phyloP scores from a whole-genome alignment of 345 rosid species.

The Firmiana major region DNA sequence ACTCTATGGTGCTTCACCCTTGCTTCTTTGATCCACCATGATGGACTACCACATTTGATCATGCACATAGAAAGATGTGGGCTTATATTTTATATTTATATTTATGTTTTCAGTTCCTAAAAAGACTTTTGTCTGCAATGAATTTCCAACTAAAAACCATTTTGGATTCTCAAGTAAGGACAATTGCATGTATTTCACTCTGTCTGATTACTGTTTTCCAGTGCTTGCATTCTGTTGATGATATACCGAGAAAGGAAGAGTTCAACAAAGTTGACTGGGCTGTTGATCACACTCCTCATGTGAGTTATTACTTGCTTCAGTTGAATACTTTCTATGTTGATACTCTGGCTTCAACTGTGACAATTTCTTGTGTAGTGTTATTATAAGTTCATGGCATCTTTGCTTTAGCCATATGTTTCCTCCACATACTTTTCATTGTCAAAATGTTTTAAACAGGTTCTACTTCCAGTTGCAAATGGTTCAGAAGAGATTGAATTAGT shows the following conservation, averaged over 20 bases:
- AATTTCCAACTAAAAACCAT: neutral
- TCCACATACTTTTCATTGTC: neutral
- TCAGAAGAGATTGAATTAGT: slow-evolving; percentile 80
- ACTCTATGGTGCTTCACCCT: neutral
- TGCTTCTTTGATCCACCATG: neutral
- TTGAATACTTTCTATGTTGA: neutral
- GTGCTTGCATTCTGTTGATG: slow-evolving; percentile 50
- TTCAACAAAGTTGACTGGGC: slow-evolving; percentile 77
- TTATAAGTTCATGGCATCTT: neutral
- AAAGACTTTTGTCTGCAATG: neutral
- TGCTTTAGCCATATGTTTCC: neutral
- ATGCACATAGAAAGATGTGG: neutral
- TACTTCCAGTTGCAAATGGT: slow-evolving; percentile 83
- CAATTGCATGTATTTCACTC: neutral
- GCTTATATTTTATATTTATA: neutral
- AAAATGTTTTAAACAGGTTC: slow-evolving; percentile 49
- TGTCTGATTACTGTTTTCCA: slow-evolving; percentile 23
- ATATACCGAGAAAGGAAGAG: slow-evolving; percentile 50
- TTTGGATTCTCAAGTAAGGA: neutral
- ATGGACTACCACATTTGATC: neutral
- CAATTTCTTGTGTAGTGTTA: neutral
- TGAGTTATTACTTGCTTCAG: slow-evolving; percentile 36
- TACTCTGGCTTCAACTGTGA: neutral
- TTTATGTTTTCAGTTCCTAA: neutral
- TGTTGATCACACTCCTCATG: slow-evolving; percentile 52